These are phyloP conservation scores for Hyparrhenia diplandra DNA, from an alignment of 176 grass and related monocot genomes.

Conservation along the genomic window DNA sequence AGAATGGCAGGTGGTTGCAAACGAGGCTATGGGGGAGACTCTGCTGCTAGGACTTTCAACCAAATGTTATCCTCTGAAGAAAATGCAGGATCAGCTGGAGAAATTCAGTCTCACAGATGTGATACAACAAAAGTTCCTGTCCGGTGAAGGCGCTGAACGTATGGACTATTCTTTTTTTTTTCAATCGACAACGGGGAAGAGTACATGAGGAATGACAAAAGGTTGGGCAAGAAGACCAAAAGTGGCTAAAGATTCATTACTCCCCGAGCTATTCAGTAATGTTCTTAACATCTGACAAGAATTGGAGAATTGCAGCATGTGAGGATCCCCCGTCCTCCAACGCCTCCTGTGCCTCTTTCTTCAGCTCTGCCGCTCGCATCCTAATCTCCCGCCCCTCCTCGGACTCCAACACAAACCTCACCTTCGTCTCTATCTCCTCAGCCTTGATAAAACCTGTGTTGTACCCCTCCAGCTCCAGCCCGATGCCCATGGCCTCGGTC, in stretches of 20 bases:
- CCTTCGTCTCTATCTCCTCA: constrained; percentile 32
- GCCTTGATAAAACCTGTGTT: constrained; percentile 18
- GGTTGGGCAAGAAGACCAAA: too few species aligned
- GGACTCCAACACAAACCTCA: constrained; percentile 25
- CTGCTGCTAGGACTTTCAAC: not conserved
- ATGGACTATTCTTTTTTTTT: too few species aligned
- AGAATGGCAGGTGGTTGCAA: constrained; percentile 16
- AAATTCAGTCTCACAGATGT: constrained; percentile 48
- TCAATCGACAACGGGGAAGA: constrained; percentile 36
- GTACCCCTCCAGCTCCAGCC: constrained; percentile 21
- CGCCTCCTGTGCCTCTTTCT: constrained; percentile 11
- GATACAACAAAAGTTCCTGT: constrained; percentile 44
- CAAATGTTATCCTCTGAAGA: constrained; percentile 47
- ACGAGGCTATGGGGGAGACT: not conserved
- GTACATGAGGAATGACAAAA: too few species aligned
- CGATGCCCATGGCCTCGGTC: constrained; percentile 15
- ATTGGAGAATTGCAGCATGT: not conserved
- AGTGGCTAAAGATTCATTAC: too few species aligned
- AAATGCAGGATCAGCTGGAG: constrained; percentile 72
- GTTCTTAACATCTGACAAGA: not conserved
- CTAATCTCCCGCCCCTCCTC: constrained; percentile 12
- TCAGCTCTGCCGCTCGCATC: not conserved
- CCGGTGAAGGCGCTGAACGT: too few species aligned
- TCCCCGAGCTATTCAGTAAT: not conserved
- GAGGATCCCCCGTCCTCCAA: constrained; percentile 24